Evolutionary conservation across 768 basidiomycete genomes (phyloP).

Genomic region (Tulasnella calospora): DNA sequence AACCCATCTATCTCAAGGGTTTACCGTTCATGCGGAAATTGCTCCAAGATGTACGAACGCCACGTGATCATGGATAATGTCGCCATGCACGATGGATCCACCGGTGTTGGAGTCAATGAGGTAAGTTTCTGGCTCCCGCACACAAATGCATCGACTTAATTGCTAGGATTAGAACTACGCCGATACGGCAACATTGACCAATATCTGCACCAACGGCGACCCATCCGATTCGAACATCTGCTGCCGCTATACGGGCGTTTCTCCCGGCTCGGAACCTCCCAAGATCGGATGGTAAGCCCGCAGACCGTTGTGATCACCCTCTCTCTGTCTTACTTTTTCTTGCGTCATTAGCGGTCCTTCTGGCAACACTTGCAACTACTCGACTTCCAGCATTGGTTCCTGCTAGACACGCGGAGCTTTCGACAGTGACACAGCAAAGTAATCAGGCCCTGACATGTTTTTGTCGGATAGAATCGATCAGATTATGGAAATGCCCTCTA

Average conservation of each 20-base stretch:
- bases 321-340: neutral
- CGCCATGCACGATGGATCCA: slow-evolving; percentile 12
- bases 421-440: neutral
- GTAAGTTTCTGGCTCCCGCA: neutral
- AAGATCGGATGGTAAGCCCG: slow-evolving; percentile 10
- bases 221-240: slow-evolving; percentile 18
- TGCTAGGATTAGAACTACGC: slow-evolving; percentile 12
- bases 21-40: slow-evolving; percentile 24
- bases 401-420: neutral
- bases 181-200: slow-evolving; percentile 25
- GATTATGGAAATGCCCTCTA: neutral
- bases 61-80: slow-evolving; percentile 24
- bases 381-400: neutral
- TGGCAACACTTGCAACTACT: slow-evolving; percentile 9
- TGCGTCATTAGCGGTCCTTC: neutral
- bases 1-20: neutral
- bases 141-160: neutral
- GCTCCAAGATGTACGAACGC: neutral
- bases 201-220: slow-evolving; percentile 26
- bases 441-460: neutral
- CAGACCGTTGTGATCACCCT: neutral
- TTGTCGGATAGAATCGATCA: neutral
- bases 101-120: slow-evolving; percentile 25
- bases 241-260: neutral
- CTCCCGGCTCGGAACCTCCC: neutral